Evolutionary conservation across 1,139 yeast species (phyloP), one percentile per base, ranked within the genome.

Genomic region (Scheffersomyces titani): DNA sequence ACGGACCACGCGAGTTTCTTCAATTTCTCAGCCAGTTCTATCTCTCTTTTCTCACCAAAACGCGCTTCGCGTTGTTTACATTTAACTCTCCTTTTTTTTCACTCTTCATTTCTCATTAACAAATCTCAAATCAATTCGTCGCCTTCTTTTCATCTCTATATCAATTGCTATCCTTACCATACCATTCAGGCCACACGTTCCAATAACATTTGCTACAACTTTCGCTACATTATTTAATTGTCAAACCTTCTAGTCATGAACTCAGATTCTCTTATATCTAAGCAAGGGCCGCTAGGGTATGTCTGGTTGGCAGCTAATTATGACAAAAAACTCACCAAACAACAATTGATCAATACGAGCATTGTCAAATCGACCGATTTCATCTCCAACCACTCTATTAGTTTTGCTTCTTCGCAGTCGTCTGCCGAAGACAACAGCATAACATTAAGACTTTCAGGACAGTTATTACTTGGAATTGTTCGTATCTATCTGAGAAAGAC

Each of bases 301-400:
- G 94, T 92, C 18, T 93, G 98, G 98, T 81, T 93, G 55, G 98
- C 98, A 2, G 94, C 97, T 44, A 92, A 91, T 69, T 82, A 91
- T 72, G 97, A 90, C 65, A 86, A 88, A 66, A 90, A 89, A 65
- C 81, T 93, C 51, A 83, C 96, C 51, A 90, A 90, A 68, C 86
- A 85, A 57, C 94, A 92, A 68, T 81, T 90, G 53, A 75, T 92
- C 54, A 87, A 84, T 65, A 87, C 97, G 21, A 85, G 89, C 67
- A 88, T 93, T 59, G 72, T 83, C 19, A 82, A 87, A 60, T 88
- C 97, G 0, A 87, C 92, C 5, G 77, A 80, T 55, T 89, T 78
- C 50, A 76, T 81, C 77, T 71, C 74, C 46, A 59, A 72, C 65
- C 60, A 63, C 59, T 61, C 69, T 63, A 36, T 68, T 55, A 55